Evolutionary conservation across 1,139 yeast species (phyloP), one percentile per base, ranked within the genome.

Genomic region (Meyerozyma carpophila): DNA sequence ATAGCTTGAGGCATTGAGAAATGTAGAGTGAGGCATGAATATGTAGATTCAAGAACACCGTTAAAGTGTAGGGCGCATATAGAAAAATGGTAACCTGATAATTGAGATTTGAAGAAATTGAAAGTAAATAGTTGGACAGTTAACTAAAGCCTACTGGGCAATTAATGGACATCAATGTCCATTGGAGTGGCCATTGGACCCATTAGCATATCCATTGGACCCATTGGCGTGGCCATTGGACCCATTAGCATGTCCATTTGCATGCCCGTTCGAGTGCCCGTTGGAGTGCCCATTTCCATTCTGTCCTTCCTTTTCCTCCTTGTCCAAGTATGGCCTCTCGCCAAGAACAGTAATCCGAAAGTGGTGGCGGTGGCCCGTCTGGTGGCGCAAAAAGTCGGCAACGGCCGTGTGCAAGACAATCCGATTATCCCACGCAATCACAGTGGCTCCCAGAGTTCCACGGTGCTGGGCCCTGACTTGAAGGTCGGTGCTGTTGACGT

Each of bases 381-480:
- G 21, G 38, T 54, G 55, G 34, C 49, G 53, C 46, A 60, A 57
- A 50, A 58, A 60, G 47, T 60, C 64, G 5, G 48, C 47, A n/a
- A 52, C 50, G 10, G 59, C 61, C 10, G 62, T 51, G 46, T 59
- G 64, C 28, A 58, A 44, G 37, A 50, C 42, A 40, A 59, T 43
- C 39, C 63, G 47, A 49, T 59, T 59, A 41, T 59, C 64, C 63
- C 63, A 59, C 11, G 53, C 61, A 46, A 59, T 55, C 18, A 58
- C 62, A n/a, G 61, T 44, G 31, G 52, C 48, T 27, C 55, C 47
- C 34, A 51, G 58, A 14, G 60, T 56, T 5, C 61, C 62, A 40
- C 49, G 47, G 47, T 59, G 65, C 27, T 50, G 39, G 7, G 63
- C 65, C 44, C 63, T 53, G 8, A 60, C 61, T 44, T 60, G 63